Evolutionary conservation across 2,329 filamentous ascomycete species (phyloP).

Genomic region (Botrytis sinoallii): DNA sequence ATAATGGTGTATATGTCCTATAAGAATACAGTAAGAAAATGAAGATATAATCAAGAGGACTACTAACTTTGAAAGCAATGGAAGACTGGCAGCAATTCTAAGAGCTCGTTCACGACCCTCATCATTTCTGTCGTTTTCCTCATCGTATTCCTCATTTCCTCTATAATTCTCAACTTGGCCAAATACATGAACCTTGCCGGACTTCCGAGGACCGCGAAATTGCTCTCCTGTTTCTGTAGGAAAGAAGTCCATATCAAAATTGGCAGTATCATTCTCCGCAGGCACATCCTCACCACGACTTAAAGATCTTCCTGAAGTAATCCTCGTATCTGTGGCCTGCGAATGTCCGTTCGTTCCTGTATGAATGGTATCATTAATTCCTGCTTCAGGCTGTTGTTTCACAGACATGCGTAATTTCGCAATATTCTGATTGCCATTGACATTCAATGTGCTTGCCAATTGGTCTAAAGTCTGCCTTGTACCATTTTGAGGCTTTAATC

Average conservation of each 20-base stretch:
- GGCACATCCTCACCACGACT: conserved; percentile 30
- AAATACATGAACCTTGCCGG: conserved; percentile 39
- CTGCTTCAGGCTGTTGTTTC: conserved; percentile 23
- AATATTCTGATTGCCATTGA: conserved; percentile 75
- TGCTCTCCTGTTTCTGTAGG: conserved; percentile 30
- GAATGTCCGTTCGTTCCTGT: conserved; percentile 25
- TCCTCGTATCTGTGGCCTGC: conserved; percentile 34
- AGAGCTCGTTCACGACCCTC: conserved; percentile 37
- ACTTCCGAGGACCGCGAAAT: conserved; percentile 32
- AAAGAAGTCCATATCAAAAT: conserved; percentile 40
- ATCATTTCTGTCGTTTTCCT: conserved; percentile 27
- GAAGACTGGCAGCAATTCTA: conserved; percentile 35
- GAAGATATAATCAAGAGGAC: conserved; percentile 13
- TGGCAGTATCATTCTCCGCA: conserved; percentile 35
- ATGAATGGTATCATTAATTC: not conserved
- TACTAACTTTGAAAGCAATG: conserved; percentile 37
- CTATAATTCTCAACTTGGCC: conserved; percentile 39
- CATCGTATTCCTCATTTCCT: conserved; percentile 28
- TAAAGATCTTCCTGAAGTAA: conserved; percentile 23
- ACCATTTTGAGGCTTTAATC: conserved; percentile 53
- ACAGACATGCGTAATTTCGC: conserved; percentile 67
- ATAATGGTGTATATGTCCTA: conserved; percentile 47
- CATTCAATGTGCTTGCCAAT: conserved; percentile 65
- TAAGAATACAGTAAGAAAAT: conserved; percentile 15
- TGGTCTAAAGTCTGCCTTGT: conserved; percentile 53